Percentiles rank a stretch among this genome's conserved stretches.
Evolutionary conservation across 129 eudicot species (phyloP).

Genomic region (Ambrosia trifida): DNA sequence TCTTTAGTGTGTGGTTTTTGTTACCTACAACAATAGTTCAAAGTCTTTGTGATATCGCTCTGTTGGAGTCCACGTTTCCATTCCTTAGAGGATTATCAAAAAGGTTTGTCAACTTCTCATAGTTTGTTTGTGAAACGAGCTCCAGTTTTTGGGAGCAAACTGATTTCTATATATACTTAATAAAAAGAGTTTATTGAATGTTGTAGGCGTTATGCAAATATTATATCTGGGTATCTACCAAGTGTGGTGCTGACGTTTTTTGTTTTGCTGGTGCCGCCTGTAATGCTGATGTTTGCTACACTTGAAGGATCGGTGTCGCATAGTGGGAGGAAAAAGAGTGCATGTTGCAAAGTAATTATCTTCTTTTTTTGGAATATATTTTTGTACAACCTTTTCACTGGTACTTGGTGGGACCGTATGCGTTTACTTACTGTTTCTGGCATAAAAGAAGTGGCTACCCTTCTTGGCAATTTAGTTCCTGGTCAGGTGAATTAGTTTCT

Average conservation of each 20-base stretch:
- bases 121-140: too few relatives aligned
- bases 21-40: slow-evolving; percentile 76
- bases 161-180: too few relatives aligned
- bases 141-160: too few relatives aligned
- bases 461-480: slow-evolving; percentile 76
- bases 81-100: slow-evolving; percentile 43
- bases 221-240: slow-evolving; percentile 86
- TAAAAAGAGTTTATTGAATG: neutral
- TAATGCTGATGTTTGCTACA: slow-evolving; percentile 82
- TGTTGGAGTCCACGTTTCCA: slow-evolving; percentile 55
- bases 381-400: slow-evolving; percentile 75
- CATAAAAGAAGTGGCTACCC: slow-evolving; percentile 56
- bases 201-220: slow-evolving; percentile 51
- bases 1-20: slow-evolving; percentile 67
- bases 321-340: slow-evolving; percentile 81
- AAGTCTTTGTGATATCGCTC: slow-evolving; percentile 60
- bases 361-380: slow-evolving; percentile 88
- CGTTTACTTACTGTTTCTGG: slow-evolving; percentile 42
- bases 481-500: slow-evolving; percentile 49
- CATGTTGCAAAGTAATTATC: slow-evolving; percentile 66
- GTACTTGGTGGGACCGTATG: slow-evolving; percentile 64
- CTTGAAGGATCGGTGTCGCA: slow-evolving; percentile 87
- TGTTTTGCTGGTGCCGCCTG: slow-evolving; percentile 65
- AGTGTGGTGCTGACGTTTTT: slow-evolving; percentile 76
- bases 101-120: slow-evolving; percentile 41